A percentile compares a stretch with the other conserved stretches of the same genome.
Evolutionary conservation across 2,329 filamentous ascomycete species (phyloP).

Genomic region (Diaporthe sp.): DNA sequence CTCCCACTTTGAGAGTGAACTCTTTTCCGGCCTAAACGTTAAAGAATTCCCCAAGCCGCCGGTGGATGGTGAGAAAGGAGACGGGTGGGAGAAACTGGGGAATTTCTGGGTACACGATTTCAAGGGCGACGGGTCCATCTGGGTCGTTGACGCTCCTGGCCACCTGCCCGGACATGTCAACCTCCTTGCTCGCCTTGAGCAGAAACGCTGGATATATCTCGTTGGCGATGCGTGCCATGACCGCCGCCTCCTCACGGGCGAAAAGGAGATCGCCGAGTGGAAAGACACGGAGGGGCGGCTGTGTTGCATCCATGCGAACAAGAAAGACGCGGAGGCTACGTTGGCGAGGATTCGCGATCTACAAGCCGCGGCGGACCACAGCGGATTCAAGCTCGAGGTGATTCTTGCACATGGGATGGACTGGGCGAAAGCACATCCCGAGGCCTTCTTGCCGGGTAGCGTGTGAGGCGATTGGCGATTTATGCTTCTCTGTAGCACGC

Average conservation of each 20-base stretch:
- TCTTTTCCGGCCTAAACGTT: conserved; percentile 51
- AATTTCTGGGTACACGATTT: conserved; percentile 63
- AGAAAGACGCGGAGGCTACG: conserved; percentile 57
- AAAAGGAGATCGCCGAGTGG: conserved; percentile 66
- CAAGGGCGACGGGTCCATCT: conserved; percentile 61
- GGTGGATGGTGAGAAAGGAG: neutral
- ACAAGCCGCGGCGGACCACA: conserved; percentile 47
- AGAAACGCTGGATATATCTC: conserved; percentile 61
- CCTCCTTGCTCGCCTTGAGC: conserved; percentile 57
- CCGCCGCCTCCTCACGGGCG: conserved; percentile 62
- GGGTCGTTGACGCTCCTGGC: conserved; percentile 64
- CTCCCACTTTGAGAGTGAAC: conserved; percentile 49
- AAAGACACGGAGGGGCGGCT: conserved; percentile 58
- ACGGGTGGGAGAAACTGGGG: conserved; percentile 55
- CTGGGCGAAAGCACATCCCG: conserved; percentile 55
- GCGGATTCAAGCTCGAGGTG: conserved; percentile 58
- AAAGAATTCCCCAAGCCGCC: conserved; percentile 57
- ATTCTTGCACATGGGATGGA: conserved; percentile 64
- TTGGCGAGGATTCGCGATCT: conserved; percentile 57
- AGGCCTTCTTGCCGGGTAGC: conserved; percentile 34
- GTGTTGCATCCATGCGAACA: conserved; percentile 66
- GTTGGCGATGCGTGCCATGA: conserved; percentile 70
- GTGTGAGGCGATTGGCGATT: neutral
- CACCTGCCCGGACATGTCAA: conserved; percentile 67
- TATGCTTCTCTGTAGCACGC: neutral